A percentile compares a stretch with the other conserved stretches of the same genome.
These are phyloP conservation scores for Monosporascus ibericus DNA, from an alignment of 2,329 filamentous ascomycete species.

Conservation along the genomic window DNA sequence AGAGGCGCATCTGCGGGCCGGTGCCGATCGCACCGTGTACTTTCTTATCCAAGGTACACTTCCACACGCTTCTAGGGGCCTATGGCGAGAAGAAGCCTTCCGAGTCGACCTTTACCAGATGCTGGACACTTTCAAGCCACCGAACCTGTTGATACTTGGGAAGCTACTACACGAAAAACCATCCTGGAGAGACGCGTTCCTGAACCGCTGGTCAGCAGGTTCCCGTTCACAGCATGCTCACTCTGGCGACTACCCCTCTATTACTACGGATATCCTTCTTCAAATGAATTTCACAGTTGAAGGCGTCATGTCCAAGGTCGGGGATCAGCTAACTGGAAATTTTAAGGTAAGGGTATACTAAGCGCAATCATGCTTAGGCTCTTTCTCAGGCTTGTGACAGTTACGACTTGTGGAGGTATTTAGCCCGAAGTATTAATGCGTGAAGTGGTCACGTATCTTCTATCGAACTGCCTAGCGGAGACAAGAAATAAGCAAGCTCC, in stretches of 20 bases:
- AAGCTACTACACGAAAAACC: not conserved
- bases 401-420: too few relatives aligned
- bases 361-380: too few relatives aligned
- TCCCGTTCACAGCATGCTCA: not conserved
- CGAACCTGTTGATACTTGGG: not conserved
- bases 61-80: not conserved
- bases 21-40: not conserved
- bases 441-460: too few relatives aligned
- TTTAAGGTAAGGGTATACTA: too few relatives aligned
- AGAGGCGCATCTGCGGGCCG: not conserved
- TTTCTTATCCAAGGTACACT: not conserved
- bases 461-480: too few relatives aligned
- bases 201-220: not conserved
- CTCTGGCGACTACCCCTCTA: not conserved
- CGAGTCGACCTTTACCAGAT: not conserved
- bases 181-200: not conserved
- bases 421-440: too few relatives aligned
- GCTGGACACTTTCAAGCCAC: not conserved
- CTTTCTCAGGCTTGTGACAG: too few relatives aligned
- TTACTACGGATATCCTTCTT: not conserved
- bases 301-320: too few relatives aligned
- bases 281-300: too few relatives aligned
- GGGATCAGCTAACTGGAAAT: too few relatives aligned
- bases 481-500: too few relatives aligned
- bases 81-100: too few relatives aligned